A percentile compares a stretch with the other conserved stretches of the same genome.
Conservation (phyloP, 164 flowering plant genomes). For the Dillenia turbinata region DNA sequence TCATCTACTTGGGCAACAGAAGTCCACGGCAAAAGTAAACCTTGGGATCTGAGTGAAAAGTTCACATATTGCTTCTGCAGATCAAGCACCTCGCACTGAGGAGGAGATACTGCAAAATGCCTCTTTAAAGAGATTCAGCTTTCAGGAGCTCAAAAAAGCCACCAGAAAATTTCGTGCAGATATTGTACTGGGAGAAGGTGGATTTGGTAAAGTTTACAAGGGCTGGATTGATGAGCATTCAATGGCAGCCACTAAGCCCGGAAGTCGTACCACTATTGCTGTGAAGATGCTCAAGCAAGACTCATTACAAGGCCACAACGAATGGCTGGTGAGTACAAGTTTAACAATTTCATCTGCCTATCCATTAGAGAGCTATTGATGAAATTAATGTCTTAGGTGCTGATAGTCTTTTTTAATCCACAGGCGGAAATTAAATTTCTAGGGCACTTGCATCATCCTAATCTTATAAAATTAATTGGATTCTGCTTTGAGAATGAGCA, state of each 20-base stretch:
- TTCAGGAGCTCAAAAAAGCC: slow-evolving; percentile 50
- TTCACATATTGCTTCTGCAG: slow-evolving; percentile 13
- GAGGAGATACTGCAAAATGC: slow-evolving; percentile 65
- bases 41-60: too few species aligned
- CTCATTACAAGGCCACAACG: slow-evolving; percentile 70
- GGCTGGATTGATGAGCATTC: slow-evolving; percentile 79
- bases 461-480: slow-evolving; percentile 62
- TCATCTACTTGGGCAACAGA: too few species aligned
- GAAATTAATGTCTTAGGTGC: too few species aligned
- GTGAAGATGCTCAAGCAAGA: slow-evolving; percentile 82
- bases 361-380: too few species aligned
- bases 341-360: too few species aligned
- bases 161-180: slow-evolving; percentile 81
- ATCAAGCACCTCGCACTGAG: slow-evolving; percentile 51
- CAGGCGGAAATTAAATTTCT: slow-evolving; percentile 69
- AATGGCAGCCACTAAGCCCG: slow-evolving; percentile 52
- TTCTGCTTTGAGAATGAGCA: slow-evolving; percentile 69
- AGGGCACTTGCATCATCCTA: slow-evolving; percentile 59
- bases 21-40: too few species aligned
- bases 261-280: slow-evolving; percentile 66
- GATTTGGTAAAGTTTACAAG: slow-evolving; percentile 71
- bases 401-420: slow-evolving; percentile 2
- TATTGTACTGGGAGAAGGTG: slow-evolving; percentile 76
- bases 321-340: slow-evolving; percentile 55
- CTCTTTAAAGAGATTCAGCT: slow-evolving; percentile 56